Evolutionary conservation across 371 early-diverging fungal genomes (phyloP), one percentile per base, ranked within the genome.

Genomic region (Rhizopus arrhizus): DNA sequence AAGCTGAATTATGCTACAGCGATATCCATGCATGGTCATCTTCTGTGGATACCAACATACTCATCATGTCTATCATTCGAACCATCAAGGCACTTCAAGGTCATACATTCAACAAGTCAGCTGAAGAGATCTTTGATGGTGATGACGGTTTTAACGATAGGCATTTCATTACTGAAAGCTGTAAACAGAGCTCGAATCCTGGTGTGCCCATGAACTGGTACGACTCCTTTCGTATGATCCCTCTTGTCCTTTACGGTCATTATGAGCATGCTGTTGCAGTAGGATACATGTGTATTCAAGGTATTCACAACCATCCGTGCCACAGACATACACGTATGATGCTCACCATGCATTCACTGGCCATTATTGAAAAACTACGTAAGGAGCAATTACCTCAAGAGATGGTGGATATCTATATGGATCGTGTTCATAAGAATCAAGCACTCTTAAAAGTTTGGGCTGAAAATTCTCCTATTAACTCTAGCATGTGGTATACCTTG

Each of bases 91-190:
- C 80, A 8, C 38, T 79, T 0, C 74, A 76, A 40, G 77, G 77
- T 7, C 66, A 76, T 42, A 74, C 80, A 0, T 74, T 55, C 35
- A 61, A 50, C 15, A 36, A 60, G 5, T 55, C 60, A 13, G 41
- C 75, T 0, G 49, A 64, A 3, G 60, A 63, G 9, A 65, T 79
- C 0, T 74, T 76, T 64, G 72, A 79, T 36, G 75, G 75, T 7
- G 75, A 79, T 41, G 80, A 79, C 59, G 77, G 74, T 0, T 79
- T 74, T 33, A 72, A 67, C 52, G 80, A 79, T 43, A 62, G 40
- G 2, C 72, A 74, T 36, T 79, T 79, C 54, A 55, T 79, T 6
- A 29, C 52, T 4, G 77, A 79, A 58, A 76, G 71, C 15, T 64
- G 65, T 43, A 61, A 67, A 28, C 69, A 72, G 16, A 76, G 75